phyloP scores from a whole-genome alignment of 2,329 filamentous ascomycete genomes.

The Aspergillus texensis region DNA sequence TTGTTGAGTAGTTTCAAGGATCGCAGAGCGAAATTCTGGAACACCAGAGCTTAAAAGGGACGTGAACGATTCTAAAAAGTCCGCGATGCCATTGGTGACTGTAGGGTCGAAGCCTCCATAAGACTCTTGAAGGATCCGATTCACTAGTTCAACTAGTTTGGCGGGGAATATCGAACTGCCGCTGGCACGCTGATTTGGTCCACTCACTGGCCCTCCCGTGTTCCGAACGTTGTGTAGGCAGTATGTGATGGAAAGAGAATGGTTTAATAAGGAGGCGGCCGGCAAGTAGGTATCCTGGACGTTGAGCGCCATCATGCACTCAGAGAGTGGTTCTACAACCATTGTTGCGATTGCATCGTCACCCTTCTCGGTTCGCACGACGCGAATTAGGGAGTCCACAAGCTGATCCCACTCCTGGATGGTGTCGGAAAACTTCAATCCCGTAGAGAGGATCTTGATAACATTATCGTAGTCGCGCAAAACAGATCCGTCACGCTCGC shows the following conservation, averaged over 20 bases:
- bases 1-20: constrained; percentile 62
- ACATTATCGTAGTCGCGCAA: constrained; percentile 69
- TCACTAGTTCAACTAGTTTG: constrained; percentile 65
- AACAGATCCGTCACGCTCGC: constrained; percentile 56
- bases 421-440: constrained; percentile 42
- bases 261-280: constrained; percentile 33
- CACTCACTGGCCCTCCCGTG: neutral
- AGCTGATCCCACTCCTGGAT: constrained; percentile 52
- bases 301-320: constrained; percentile 45
- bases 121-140: constrained; percentile 54
- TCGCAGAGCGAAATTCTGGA: constrained; percentile 54
- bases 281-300: constrained; percentile 38
- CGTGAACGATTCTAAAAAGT: constrained; percentile 58
- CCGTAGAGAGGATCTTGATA: constrained; percentile 67
- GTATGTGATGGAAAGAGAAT: constrained; percentile 40
- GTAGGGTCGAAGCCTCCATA: constrained; percentile 54
- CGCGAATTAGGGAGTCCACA: constrained; percentile 59
- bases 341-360: constrained; percentile 67
- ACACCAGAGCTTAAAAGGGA: constrained; percentile 57
- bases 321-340: constrained; percentile 72
- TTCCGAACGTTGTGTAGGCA: constrained; percentile 10
- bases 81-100: constrained; percentile 43
- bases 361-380: constrained; percentile 65
- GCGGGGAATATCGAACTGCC: constrained; percentile 39
- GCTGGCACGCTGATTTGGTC: neutral